Conservation (phyloP, 1,284 basidiomycete genomes). For the Puccinia novopanici region DNA sequence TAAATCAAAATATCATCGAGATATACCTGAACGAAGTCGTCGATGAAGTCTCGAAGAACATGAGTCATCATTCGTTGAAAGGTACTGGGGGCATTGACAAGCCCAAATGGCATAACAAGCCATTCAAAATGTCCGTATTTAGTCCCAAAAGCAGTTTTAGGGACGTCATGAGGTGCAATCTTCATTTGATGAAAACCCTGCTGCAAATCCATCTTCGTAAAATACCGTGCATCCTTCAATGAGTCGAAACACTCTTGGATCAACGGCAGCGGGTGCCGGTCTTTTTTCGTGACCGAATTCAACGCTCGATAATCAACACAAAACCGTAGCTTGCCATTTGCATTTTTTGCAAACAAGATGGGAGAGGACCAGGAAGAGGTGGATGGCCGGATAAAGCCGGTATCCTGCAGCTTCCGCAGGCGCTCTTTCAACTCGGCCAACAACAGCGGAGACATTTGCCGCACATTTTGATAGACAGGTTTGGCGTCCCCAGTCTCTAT, state of each 20-base stretch:
- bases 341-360: neutral
- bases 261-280: slow-evolving; percentile 14
- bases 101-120: too few relatives aligned
- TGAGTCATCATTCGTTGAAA: too few relatives aligned
- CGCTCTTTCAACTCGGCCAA: neutral
- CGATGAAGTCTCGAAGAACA: too few relatives aligned
- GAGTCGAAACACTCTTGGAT: neutral
- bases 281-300: slow-evolving; percentile 21
- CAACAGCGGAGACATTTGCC: neutral
- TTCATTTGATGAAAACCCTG: neutral
- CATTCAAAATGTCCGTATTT: too few relatives aligned
- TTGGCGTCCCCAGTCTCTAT: too few relatives aligned
- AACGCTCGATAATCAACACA: slow-evolving; percentile 16
- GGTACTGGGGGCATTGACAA: too few relatives aligned
- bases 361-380: slow-evolving; percentile 21
- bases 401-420: neutral
- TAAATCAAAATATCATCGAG: too few relatives aligned
- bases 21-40: too few relatives aligned
- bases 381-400: slow-evolving; percentile 26
- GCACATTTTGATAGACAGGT: too few relatives aligned
- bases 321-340: neutral
- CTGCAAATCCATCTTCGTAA: neutral
- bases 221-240: neutral
- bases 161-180: neutral
- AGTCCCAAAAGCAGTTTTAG: too few relatives aligned